Evolutionary conservation across 495 filamentous ascomycete species (phyloP), one percentile per base, ranked within the genome.

Genomic region (Aspergillus funiculosus): DNA sequence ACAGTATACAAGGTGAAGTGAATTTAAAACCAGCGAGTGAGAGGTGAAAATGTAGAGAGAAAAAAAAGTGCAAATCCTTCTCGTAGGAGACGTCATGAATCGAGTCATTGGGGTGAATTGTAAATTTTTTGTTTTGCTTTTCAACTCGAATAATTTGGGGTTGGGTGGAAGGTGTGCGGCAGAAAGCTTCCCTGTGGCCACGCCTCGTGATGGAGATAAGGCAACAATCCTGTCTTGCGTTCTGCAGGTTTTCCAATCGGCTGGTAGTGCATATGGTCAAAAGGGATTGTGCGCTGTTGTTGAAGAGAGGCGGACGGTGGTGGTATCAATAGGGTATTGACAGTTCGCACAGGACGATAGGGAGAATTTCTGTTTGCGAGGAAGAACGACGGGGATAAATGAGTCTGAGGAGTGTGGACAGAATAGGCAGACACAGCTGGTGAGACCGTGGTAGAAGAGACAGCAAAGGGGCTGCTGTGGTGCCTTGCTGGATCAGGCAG

Each of bases 201-300:
- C 6, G 67, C 61, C 15, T 76, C 71, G 1, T 67, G 69, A 21
- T 72, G 68, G 29, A 75, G 59, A 32, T 94, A 91, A 9, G 92
- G 92, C 8, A 98, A 75, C 19, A 87, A 76, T 11, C 92, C 92
- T 4, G 84, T 84, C 44, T 84, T 82, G 40, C 82, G 77, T 48
- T 95, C 87, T 39, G 82, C 78, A 3, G 76, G 64, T 57, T 87
- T 87, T 3, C 87, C 86, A 6, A 98, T 66, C 4, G 91, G 87
- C 55, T 94, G 91, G 53, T 96, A 98, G 57, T 95, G 92, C 89
- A 98, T 95, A 67, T 95, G 87, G 53, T 87, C 71, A 60, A 85
- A 70, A 43, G 76, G 60, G 60, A 84, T 51, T 47, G 66, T 69
- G 48, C 73, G 72, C 46, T 85, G 83, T 51, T 87, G 82, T 36